A percentile compares a stretch with the other conserved stretches of the same genome.
phyloP scores from a whole-genome alignment of 2,329 filamentous ascomycete genomes.

The Alternaria triticimaculans region DNA sequence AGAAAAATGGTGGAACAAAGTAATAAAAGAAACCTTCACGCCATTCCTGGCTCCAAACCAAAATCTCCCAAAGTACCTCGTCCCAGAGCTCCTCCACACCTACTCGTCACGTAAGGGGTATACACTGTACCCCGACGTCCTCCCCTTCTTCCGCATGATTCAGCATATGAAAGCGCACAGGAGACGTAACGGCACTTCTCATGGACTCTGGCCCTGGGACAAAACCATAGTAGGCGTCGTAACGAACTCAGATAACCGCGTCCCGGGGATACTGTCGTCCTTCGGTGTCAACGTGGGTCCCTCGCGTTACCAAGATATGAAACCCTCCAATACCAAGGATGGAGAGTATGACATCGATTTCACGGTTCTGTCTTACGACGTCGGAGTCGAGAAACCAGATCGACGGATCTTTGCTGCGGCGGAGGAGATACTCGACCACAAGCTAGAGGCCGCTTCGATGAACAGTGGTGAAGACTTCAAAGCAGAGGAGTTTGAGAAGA shows the following conservation, averaged over 20 bases:
- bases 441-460: conserved; percentile 30
- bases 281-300: conserved; percentile 58
- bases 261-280: conserved; percentile 60
- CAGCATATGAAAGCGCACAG: conserved; percentile 21
- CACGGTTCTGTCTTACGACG: conserved; percentile 68
- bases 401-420: conserved; percentile 63
- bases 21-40: conserved; percentile 59
- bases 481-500: conserved; percentile 44
- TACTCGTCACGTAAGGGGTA: conserved; percentile 65
- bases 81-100: conserved; percentile 57
- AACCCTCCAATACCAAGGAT: conserved; percentile 25
- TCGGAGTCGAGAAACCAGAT: conserved; percentile 66
- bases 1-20: conserved; percentile 66
- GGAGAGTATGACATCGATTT: conserved; percentile 58
- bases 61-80: conserved; percentile 55
- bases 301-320: conserved; percentile 1
- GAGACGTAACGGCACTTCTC: neutral
- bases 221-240: conserved; percentile 62
- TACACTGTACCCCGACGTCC: conserved; percentile 55
- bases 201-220: conserved; percentile 44
- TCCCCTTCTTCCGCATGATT: conserved; percentile 55
- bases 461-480: neutral
- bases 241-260: conserved; percentile 69
- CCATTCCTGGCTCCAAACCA: conserved; percentile 36
- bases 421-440: conserved; percentile 50